These are phyloP conservation scores for Rhodotorula paludigena DNA, from an alignment of 768 basidiomycete genomes.

Conservation along the genomic window DNA sequence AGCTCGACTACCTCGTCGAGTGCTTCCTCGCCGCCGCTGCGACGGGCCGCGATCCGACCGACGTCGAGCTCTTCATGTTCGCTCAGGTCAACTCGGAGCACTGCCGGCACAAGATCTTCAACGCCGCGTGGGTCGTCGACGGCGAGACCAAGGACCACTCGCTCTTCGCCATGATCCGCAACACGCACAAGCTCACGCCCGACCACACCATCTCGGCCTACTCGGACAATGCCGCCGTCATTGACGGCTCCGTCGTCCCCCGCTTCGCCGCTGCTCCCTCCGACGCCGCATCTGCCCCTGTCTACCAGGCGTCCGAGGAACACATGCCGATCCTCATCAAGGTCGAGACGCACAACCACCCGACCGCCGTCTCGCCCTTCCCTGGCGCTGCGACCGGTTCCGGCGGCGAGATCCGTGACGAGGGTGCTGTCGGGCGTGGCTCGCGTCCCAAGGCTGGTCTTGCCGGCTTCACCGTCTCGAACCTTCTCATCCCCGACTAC, in stretches of 20 bases:
- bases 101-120: constrained; percentile 99
- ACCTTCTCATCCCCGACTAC: constrained; percentile 84
- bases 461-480: constrained; percentile 85
- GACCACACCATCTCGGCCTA: constrained; percentile 89
- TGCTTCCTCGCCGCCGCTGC: constrained; percentile 63
- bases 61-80: constrained; percentile 99
- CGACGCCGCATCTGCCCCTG: constrained; percentile 34
- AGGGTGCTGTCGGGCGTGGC: constrained; percentile 90
- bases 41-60: constrained; percentile 70
- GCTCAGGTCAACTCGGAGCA: constrained; percentile 99
- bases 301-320: constrained; percentile 62
- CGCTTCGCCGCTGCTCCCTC: constrained; percentile 58
- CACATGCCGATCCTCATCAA: constrained; percentile 86
- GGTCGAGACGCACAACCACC: constrained; percentile 99
- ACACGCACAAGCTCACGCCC: constrained; percentile 74
- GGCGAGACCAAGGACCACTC: constrained; percentile 60
- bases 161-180: constrained; percentile 94
- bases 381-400: constrained; percentile 99
- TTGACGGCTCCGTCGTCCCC: constrained; percentile 68
- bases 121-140: constrained; percentile 91
- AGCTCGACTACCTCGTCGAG: constrained; percentile 84
- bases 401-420: constrained; percentile 96
- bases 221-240: constrained; percentile 94
- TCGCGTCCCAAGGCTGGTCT: constrained; percentile 96
- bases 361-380: constrained; percentile 95